These are phyloP conservation scores for Candida peoriensis DNA, from an alignment of 805 yeast species.

Conservation along the genomic window DNA sequence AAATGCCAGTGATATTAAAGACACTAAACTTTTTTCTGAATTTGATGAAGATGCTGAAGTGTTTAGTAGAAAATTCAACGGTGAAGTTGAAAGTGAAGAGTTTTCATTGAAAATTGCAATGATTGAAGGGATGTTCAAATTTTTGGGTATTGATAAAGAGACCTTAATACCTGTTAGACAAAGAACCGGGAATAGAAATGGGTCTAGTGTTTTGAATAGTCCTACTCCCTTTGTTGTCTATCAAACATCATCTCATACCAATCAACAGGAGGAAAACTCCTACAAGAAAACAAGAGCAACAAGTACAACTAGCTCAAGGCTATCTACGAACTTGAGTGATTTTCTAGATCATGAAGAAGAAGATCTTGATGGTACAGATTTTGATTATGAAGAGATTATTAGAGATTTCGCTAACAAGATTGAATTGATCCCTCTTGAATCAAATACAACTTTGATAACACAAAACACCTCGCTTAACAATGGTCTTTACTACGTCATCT, in stretches of 20 bases:
- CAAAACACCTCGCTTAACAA: conserved; percentile 56
- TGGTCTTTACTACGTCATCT: conserved; percentile 77
- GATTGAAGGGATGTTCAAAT: conserved; percentile 63
- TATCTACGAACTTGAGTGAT: conserved; percentile 17
- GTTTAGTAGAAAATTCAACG: conserved; percentile 9
- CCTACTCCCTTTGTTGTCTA: conserved; percentile 15
- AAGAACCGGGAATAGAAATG: conserved; percentile 19
- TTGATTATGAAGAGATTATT: conserved; percentile 40
- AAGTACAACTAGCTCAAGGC: conserved; percentile 20
- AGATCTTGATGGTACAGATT: conserved; percentile 30
- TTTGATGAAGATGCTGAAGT: not conserved
- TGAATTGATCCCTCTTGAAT: conserved; percentile 46
- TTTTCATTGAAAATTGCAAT: conserved; percentile 57
- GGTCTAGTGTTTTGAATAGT: conserved; percentile 12
- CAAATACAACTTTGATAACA: conserved; percentile 53
- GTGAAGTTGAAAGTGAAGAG: conserved; percentile 43
- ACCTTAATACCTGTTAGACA: conserved; percentile 23
- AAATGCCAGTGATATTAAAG: not conserved
- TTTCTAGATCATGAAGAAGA: conserved; percentile 12
- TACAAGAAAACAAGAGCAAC: conserved; percentile 9
- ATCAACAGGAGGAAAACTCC: not conserved
- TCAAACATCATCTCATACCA: conserved; percentile 4
- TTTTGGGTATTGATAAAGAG: conserved; percentile 56
- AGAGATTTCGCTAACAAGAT: conserved; percentile 54
- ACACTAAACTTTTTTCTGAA: not conserved